Evolutionary conservation across 805 yeast genomes (phyloP).

Genomic region (Suhomyces sp.): DNA sequence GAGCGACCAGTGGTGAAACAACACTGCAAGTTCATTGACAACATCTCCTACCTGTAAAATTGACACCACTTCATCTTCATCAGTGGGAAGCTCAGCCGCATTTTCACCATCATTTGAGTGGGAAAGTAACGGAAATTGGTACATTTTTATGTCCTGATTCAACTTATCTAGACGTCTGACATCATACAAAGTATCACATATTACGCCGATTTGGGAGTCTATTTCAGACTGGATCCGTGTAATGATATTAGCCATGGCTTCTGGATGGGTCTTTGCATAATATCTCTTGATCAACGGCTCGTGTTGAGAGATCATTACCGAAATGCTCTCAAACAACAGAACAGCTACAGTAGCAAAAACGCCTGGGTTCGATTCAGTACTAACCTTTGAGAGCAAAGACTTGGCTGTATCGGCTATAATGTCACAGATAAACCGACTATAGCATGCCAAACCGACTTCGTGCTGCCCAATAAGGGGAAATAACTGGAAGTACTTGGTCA

Average conservation of each 20-base stretch:
- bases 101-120: constrained; percentile 9
- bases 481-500: constrained; percentile 77
- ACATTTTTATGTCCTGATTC: constrained; percentile 53
- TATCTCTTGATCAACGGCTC: constrained; percentile 70
- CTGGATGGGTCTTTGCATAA: constrained; percentile 53
- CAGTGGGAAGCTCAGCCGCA: constrained; percentile 4
- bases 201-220: constrained; percentile 88
- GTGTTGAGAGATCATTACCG: constrained; percentile 83
- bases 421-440: constrained; percentile 81
- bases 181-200: constrained; percentile 83
- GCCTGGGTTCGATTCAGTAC: constrained; percentile 37
- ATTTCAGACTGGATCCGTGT: constrained; percentile 79
- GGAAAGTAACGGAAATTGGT: constrained; percentile 36
- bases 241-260: constrained; percentile 64
- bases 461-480: constrained; percentile 83
- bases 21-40: constrained; percentile 66
- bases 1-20: constrained; percentile 83
- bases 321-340: constrained; percentile 77
- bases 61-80: constrained; percentile 39
- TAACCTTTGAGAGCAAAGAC: constrained; percentile 44
- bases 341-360: constrained; percentile 58
- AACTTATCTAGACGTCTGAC: constrained; percentile 56
- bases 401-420: constrained; percentile 80
- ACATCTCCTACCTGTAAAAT: constrained; percentile 66
- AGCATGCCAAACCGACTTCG: constrained; percentile 69